Conservation (phyloP, 108 stramenopile species). For the Skeletonema marinoi region DNA sequence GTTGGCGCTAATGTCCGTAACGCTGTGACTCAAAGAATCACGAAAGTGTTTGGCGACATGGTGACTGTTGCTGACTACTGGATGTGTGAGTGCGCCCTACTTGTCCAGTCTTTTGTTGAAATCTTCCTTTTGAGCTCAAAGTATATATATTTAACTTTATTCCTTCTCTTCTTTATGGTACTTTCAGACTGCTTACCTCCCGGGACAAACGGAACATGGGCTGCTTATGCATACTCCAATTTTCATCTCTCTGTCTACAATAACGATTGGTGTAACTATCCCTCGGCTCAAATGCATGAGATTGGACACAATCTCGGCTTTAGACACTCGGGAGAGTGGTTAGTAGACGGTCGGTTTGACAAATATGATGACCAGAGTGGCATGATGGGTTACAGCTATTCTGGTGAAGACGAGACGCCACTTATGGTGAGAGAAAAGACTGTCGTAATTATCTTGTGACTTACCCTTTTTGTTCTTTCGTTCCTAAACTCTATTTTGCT, state of each 20-base stretch:
- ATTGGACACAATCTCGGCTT: conserved; percentile 55
- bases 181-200: background rate
- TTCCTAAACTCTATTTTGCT: no score
- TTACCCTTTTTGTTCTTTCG: no score
- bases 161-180: background rate
- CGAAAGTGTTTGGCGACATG: background rate
- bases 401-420: conserved; percentile 38
- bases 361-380: conserved; percentile 57
- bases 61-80: background rate
- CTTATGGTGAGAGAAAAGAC: conserved; percentile 8
- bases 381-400: conserved; percentile 59
- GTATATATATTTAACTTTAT: background rate
- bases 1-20: background rate
- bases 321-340: conserved; percentile 51
- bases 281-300: conserved; percentile 66
- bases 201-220: conserved; percentile 7
- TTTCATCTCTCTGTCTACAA: conserved; percentile 57
- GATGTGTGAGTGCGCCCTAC: background rate
- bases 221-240: conserved; percentile 60
- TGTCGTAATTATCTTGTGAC: no score
- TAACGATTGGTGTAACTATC: conserved; percentile 56
- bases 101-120: background rate
- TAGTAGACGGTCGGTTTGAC: no score
- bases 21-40: background rate
- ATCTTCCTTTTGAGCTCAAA: background rate